Conservation (phyloP, 176 grass and related monocot genomes). For the Dendrocalamus sinicus region DNA sequence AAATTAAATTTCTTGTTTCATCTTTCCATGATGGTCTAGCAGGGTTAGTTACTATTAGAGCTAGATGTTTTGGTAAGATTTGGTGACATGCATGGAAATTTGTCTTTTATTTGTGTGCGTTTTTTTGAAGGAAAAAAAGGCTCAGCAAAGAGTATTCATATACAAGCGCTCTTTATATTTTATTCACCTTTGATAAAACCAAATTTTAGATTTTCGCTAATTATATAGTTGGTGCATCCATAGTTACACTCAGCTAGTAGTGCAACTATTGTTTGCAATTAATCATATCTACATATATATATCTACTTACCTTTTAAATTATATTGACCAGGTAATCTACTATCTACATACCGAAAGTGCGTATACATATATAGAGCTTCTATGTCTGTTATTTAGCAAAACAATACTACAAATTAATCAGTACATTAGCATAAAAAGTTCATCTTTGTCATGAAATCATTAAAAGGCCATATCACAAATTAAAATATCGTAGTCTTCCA, state of each 20-base stretch:
- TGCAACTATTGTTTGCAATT: neutral
- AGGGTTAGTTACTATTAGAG: neutral
- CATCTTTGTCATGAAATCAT: constrained; percentile 40
- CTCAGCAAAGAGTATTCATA: neutral
- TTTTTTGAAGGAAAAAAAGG: neutral
- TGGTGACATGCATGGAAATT: neutral
- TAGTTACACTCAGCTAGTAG: neutral
- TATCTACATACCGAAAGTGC: neutral
- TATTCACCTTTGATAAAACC: neutral
- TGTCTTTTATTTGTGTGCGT: neutral
- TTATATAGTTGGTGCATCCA: neutral
- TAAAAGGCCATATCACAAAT: constrained; percentile 36
- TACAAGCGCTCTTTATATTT: neutral
- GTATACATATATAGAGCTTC: neutral
- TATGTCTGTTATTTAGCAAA: constrained; percentile 27
- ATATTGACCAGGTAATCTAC: neutral
- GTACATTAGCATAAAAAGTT: constrained; percentile 20
- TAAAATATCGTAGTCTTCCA: constrained; percentile 26
- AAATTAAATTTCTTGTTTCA: constrained; percentile 5
- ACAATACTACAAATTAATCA: neutral
- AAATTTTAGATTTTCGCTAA: neutral
- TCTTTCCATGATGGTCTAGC: neutral
- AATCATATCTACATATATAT: neutral
- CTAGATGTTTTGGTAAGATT: neutral
- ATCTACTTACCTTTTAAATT: neutral